Conservation (phyloP, 169 alveolate species). For the Plasmodium vivax region DNA sequence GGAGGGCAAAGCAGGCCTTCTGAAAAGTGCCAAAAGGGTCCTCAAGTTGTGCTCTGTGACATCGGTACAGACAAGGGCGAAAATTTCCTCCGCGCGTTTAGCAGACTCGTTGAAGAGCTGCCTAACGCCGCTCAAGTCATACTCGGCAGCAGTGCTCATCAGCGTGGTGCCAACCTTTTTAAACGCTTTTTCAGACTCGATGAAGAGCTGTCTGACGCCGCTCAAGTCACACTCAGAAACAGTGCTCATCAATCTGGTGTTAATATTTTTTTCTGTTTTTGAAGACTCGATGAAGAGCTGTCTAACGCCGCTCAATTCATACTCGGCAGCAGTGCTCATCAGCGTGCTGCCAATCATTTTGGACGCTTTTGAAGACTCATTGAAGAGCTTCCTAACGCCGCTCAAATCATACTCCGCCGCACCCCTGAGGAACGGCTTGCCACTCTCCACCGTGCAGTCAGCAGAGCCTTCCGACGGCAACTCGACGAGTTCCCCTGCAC, state of each 20-base stretch:
- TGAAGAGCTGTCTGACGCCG: too few relatives aligned
- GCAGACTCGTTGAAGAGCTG: not conserved
- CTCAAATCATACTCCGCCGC: not conserved
- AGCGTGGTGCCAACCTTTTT: not conserved
- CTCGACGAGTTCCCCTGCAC: too few relatives aligned
- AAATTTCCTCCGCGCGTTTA: not conserved
- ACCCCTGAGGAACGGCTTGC: not conserved
- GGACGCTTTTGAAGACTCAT: not conserved
- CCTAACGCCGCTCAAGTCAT: not conserved
- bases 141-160: not conserved
- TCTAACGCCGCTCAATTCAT: not conserved
- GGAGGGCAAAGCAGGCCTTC: not conserved
- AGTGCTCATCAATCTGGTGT: not conserved
- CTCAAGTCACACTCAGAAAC: not conserved
- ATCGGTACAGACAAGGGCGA: not conserved
- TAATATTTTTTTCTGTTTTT: not conserved
- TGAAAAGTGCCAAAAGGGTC: not conserved
- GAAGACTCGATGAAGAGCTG: not conserved
- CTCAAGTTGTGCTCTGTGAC: not conserved
- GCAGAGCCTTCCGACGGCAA: too few relatives aligned
- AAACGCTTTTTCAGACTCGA: not conserved
- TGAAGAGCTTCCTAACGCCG: not conserved
- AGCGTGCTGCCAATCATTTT: not conserved
- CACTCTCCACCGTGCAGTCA: not conserved
- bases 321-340: not conserved